These are phyloP conservation scores for Cardamine chenopodiifolia DNA, from an alignment of 345 rosid species.

Conservation along the genomic window DNA sequence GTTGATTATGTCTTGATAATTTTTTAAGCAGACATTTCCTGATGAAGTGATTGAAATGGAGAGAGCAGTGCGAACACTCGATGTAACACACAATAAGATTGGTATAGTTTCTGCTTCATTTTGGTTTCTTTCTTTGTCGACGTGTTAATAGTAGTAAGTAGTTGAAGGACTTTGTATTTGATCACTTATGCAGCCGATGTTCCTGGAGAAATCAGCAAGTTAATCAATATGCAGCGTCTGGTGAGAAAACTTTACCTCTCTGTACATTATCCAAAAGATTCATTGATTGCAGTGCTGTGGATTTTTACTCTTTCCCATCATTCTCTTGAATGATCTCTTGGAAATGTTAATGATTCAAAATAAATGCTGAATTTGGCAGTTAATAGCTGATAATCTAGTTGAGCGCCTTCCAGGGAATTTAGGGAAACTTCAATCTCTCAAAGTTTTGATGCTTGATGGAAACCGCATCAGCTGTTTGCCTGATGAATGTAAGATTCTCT, in stretches of 20 bases:
- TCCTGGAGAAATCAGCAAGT: constrained; percentile 76
- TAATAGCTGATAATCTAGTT: constrained; percentile 68
- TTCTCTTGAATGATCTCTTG: not conserved
- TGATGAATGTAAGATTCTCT: constrained; percentile 81
- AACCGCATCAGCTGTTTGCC: constrained; percentile 76
- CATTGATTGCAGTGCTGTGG: not conserved
- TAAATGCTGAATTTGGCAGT: constrained; percentile 48
- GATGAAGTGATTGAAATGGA: constrained; percentile 75
- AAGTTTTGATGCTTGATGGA: constrained; percentile 83
- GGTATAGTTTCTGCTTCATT: constrained; percentile 48
- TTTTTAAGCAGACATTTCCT: constrained; percentile 72
- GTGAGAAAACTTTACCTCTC: constrained; percentile 47
- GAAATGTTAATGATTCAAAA: not conserved
- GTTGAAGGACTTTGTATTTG: constrained; percentile 25
- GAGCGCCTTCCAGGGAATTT: constrained; percentile 72
- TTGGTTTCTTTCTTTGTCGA: not conserved
- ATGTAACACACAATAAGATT: constrained; percentile 81
- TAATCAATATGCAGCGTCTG: constrained; percentile 88
- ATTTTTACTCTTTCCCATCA: not conserved
- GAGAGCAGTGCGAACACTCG: constrained; percentile 81
- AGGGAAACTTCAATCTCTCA: constrained; percentile 89
- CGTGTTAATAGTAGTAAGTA: not conserved
- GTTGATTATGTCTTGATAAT: constrained; percentile 7
- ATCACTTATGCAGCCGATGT: constrained; percentile 83
- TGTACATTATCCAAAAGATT: not conserved